These are phyloP conservation scores for Cutaneotrichosporon cavernicola DNA, from an alignment of 1,284 basidiomycete genomes.

Conservation along the genomic window DNA sequence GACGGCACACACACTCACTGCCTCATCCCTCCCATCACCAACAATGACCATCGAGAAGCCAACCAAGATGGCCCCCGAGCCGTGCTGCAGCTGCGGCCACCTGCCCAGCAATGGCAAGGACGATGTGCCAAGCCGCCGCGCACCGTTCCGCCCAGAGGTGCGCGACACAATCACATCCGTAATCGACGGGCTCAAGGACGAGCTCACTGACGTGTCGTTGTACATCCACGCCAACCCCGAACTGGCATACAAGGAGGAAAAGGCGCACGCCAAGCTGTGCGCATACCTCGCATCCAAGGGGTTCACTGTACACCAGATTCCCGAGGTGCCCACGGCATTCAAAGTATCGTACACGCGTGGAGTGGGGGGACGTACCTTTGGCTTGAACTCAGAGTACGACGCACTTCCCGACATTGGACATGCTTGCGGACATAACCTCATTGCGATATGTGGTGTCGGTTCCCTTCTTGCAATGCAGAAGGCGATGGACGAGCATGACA, in stretches of 20 bases:
- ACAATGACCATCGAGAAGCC: neutral
- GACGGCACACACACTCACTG: no score
- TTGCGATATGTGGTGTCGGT: conserved; percentile 47
- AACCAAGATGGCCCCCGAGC: conserved; percentile 5
- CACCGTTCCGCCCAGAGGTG: conserved; percentile 3
- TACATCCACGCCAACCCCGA: conserved; percentile 35
- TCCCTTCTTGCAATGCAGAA: conserved; percentile 40
- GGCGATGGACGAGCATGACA: conserved; percentile 54
- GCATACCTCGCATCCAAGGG: conserved; percentile 60
- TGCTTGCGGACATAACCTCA: conserved; percentile 62
- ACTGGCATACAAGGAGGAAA: conserved; percentile 29
- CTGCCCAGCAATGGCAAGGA: neutral
- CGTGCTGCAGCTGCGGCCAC: conserved; percentile 12
- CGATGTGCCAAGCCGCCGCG: neutral
- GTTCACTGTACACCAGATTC: conserved; percentile 63
- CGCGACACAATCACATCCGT: conserved; percentile 15
- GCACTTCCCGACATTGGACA: conserved; percentile 27
- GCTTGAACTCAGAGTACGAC: conserved; percentile 36
- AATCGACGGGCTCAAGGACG: conserved; percentile 14
- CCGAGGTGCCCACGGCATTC: conserved; percentile 56
- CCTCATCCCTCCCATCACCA: neutral
- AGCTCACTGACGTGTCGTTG: conserved; percentile 29
- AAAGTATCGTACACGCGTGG: conserved; percentile 26
- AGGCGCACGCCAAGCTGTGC: conserved; percentile 62
- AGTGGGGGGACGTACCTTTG: conserved; percentile 29